Evolutionary conservation across 2,329 filamentous ascomycete genomes (phyloP).

Genomic region (Ophiosphaerella narmari): DNA sequence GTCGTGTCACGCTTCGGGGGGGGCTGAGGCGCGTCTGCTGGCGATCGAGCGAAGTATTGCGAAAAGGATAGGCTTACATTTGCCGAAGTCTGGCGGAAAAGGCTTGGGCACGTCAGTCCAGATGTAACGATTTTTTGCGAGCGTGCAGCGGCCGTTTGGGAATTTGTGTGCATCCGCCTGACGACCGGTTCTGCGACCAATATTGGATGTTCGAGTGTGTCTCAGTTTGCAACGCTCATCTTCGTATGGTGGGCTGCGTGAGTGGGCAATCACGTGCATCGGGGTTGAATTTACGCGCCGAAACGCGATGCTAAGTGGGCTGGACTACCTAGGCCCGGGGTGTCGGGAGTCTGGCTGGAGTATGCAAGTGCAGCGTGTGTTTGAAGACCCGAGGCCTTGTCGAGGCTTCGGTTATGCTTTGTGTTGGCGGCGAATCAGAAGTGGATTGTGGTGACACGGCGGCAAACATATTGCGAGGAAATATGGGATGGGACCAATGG

Average conservation of each 20-base stretch:
- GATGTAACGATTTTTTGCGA: too few species aligned
- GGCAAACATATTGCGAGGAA: slow-evolving; percentile 9
- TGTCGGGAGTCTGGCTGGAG: background rate
- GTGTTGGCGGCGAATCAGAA: background rate
- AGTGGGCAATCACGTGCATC: slow-evolving; percentile 4
- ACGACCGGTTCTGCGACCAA: slow-evolving; percentile 14
- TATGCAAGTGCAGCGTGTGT: slow-evolving; percentile 2
- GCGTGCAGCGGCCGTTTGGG: too few species aligned
- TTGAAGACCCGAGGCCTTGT: slow-evolving; percentile 4
- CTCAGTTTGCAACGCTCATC: slow-evolving; percentile 12
- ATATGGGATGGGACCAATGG: slow-evolving; percentile 4
- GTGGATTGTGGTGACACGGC: background rate
- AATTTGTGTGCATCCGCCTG: background rate
- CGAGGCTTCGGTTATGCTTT: background rate
- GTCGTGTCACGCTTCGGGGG: background rate
- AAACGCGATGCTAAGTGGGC: background rate
- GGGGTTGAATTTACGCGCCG: slow-evolving; percentile 9
- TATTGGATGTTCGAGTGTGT: slow-evolving; percentile 12
- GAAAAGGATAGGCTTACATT: too few species aligned
- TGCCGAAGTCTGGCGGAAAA: too few species aligned
- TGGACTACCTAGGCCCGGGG: too few species aligned
- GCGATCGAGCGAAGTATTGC: too few species aligned
- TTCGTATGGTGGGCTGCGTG: background rate
- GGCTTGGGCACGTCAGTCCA: too few species aligned
- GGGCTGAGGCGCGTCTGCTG: background rate